Evolutionary conservation across 148 eudicot species (phyloP).

Genomic region (Fallopia convolvulus): DNA sequence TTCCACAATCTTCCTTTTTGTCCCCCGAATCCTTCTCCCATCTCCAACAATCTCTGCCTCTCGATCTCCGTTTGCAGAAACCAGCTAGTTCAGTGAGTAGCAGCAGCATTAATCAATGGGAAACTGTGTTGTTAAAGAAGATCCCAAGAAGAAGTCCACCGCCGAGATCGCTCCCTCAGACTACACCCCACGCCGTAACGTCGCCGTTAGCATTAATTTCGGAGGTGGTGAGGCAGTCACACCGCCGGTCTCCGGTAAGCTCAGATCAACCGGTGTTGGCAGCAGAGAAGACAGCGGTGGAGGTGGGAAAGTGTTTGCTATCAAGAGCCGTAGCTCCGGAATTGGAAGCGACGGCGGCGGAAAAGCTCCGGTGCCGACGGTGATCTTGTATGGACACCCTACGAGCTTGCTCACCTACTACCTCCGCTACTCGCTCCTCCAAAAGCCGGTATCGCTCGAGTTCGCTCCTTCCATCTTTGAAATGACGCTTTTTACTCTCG

Average conservation of each 20-base stretch:
- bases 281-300: constrained; percentile 7
- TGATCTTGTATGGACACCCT: constrained; percentile 41
- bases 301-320: neutral
- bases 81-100: neutral
- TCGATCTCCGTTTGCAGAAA: neutral
- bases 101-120: constrained; percentile 3
- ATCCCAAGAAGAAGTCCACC: constrained; percentile 19
- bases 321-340: constrained; percentile 13
- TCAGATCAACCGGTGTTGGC: constrained; percentile 7
- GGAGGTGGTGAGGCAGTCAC: neutral
- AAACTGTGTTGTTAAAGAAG: constrained; percentile 1
- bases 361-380: constrained; percentile 5
- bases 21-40: neutral
- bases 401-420: constrained; percentile 29
- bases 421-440: constrained; percentile 50
- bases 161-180: constrained; percentile 42
- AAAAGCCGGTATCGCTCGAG: constrained; percentile 48
- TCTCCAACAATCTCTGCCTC: neutral
- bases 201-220: neutral
- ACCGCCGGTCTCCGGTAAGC: neutral
- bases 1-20: neutral
- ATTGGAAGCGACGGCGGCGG: neutral
- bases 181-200: constrained; percentile 4
- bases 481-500: constrained; percentile 23
- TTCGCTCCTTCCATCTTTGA: constrained; percentile 36